Evolutionary conservation across 192 early-diverging fungal species (phyloP), one percentile per base, ranked within the genome.

Genomic region (Umbelopsis ramanniana): DNA sequence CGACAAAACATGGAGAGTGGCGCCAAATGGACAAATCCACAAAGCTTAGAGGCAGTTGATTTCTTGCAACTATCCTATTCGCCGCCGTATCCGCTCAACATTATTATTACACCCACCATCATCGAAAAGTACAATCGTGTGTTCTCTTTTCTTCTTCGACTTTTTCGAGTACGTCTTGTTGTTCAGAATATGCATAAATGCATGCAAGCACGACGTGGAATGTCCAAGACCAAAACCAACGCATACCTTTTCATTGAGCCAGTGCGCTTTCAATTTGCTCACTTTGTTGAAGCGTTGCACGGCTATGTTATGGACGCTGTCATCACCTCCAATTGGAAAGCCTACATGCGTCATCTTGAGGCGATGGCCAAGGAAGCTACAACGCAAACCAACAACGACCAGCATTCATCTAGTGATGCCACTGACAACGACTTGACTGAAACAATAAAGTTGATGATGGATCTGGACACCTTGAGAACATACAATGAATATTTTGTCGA

Each of bases 1-100:
- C 67, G 68, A 60, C 50, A 66, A 35, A 54, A 55, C 23, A 43
- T 23, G 9, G 23, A 45, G 15, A 12, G 43, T 14, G 6, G 22
- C 24, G 24, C 38, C 33, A 35, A 46, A 24, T 80, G 81, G 35
- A 50, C 69, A 24, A 79, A 84, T 78, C 81, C 77, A 3, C 72
- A 86, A 57, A 79, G 85, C 17, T 46, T 85, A 8, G 82, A 82
- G 29, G 82, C 84, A n/a, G 70, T 85, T 3, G 86, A 87, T 43
- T 87, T 85, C 69, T 71, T 87, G 23, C 80, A 81, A 10, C 46
- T 87, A 43, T 67, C 77, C 15, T 87, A 85, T 72, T 75, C 78
- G 48, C 76, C 84, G 12, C 75, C 79, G 10, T 74, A 80, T 21
- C 86, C 86, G 0, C 55, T 87, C 10, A 82, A 78, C 24, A 66